A percentile compares a stretch with the other conserved stretches of the same genome.
These are phyloP conservation scores for Iris pallida DNA, from an alignment of 116 monocot genomes.

Conservation along the genomic window DNA sequence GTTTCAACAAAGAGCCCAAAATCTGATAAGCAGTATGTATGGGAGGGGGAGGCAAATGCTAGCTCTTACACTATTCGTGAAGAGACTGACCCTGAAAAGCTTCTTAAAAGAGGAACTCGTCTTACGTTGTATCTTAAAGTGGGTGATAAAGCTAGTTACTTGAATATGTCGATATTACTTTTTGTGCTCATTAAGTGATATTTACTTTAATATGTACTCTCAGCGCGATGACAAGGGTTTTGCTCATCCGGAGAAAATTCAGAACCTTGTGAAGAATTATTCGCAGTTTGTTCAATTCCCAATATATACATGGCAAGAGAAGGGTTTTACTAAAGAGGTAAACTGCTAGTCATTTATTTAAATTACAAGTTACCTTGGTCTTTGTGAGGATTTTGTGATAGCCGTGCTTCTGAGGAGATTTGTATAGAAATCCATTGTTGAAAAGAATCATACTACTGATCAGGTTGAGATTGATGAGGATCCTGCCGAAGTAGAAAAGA, in stretches of 20 bases:
- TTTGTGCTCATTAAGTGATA: neutral
- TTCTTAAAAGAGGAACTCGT: constrained; percentile 82
- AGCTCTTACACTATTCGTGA: constrained; percentile 79
- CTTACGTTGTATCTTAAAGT: constrained; percentile 89
- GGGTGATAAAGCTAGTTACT: constrained; percentile 1
- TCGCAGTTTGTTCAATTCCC: constrained; percentile 98
- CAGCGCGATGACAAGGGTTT: constrained; percentile 92
- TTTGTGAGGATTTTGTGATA: neutral
- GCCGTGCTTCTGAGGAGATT: neutral
- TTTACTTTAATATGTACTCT: constrained; percentile 2
- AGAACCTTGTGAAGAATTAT: constrained; percentile 95
- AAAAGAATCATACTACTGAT: constrained; percentile 1
- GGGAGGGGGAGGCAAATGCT: constrained; percentile 88
- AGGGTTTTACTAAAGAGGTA: constrained; percentile 95
- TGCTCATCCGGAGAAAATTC: constrained; percentile 92
- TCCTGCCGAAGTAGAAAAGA: constrained; percentile 56
- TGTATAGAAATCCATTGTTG: neutral
- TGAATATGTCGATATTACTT: neutral
- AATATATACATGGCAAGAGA: constrained; percentile 96
- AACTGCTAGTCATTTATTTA: neutral
- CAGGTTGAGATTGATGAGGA: constrained; percentile 98
- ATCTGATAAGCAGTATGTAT: constrained; percentile 94
- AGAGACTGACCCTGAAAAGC: constrained; percentile 78
- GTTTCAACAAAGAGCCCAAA: constrained; percentile 96
- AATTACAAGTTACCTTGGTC: neutral